Percentiles rank a stretch among this genome's conserved stretches.
Evolutionary conservation across 805 yeast genomes (phyloP).

Genomic region (Candida corydali): DNA sequence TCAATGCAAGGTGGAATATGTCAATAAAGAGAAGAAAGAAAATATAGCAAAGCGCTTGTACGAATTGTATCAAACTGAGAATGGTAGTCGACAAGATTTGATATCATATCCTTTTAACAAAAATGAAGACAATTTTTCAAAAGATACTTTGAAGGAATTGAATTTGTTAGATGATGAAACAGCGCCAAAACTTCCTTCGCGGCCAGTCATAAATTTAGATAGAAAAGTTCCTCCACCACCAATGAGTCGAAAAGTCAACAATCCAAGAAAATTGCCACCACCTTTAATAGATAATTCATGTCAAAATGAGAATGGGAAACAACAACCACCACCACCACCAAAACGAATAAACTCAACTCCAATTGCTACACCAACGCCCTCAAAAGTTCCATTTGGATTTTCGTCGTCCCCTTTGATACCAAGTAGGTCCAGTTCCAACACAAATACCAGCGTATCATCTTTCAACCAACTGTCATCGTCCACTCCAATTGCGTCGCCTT

Average conservation of each 20-base stretch:
- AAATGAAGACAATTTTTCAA: slow-evolving; percentile 16
- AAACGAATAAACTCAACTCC: not conserved
- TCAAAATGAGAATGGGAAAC: not conserved
- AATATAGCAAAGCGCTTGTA: slow-evolving; percentile 25
- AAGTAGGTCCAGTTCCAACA: slow-evolving; percentile 26
- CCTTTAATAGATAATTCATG: not conserved
- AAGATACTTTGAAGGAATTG: slow-evolving; percentile 30
- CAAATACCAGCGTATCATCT: slow-evolving; percentile 23
- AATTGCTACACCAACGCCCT: slow-evolving; percentile 3
- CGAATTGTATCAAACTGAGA: slow-evolving; percentile 24
- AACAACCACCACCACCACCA: not conserved
- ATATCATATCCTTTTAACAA: slow-evolving; percentile 3
- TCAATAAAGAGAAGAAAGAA: slow-evolving; percentile 44
- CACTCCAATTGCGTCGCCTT: slow-evolving; percentile 6
- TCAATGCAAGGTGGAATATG: slow-evolving; percentile 57
- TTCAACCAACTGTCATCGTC: slow-evolving; percentile 17
- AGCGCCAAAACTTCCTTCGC: slow-evolving; percentile 8
- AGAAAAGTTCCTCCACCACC: slow-evolving; percentile 21
- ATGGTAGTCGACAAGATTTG: slow-evolving; percentile 13
- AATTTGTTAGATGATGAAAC: slow-evolving; percentile 29
- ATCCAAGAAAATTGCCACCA: slow-evolving; percentile 11
- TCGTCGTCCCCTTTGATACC: slow-evolving; percentile 38
- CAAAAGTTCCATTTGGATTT: slow-evolving; percentile 29
- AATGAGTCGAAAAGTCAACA: slow-evolving; percentile 14
- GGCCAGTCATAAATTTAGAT: slow-evolving; percentile 13